A percentile compares a stretch with the other conserved stretches of the same genome.
These are phyloP conservation scores for Boletus huronensis DNA, from an alignment of 768 basidiomycete species.

Conservation along the genomic window DNA sequence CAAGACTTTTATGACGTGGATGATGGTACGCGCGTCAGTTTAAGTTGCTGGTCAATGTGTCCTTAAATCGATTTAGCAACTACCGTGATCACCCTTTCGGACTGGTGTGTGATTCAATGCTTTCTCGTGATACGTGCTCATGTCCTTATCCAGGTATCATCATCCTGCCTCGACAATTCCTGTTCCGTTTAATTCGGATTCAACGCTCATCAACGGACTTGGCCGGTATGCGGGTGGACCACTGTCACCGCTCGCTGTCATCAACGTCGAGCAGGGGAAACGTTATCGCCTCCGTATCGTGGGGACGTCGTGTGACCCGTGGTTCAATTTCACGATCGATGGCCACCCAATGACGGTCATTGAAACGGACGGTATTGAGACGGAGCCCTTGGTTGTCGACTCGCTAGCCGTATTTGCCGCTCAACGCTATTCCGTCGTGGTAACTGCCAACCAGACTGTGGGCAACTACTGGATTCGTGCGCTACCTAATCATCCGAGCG, in stretches of 20 bases:
- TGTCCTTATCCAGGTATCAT: slow-evolving; percentile 14
- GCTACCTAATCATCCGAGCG: slow-evolving; percentile 7
- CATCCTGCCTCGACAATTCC: slow-evolving; percentile 3
- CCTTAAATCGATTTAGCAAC: slow-evolving; percentile 15
- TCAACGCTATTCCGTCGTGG: slow-evolving; percentile 49
- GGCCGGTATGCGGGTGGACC: slow-evolving; percentile 38
- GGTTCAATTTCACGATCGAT: slow-evolving; percentile 44
- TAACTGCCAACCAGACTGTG: slow-evolving; percentile 30
- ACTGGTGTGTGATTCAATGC: slow-evolving; percentile 6
- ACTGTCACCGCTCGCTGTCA: slow-evolving; percentile 30
- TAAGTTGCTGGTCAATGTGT: neutral
- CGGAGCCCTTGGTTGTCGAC: slow-evolving; percentile 42
- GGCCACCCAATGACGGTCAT: slow-evolving; percentile 44
- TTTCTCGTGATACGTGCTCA: slow-evolving; percentile 28
- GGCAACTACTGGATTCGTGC: slow-evolving; percentile 43
- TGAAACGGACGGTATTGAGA: slow-evolving; percentile 35
- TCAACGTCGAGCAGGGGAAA: slow-evolving; percentile 31
- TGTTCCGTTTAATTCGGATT: slow-evolving; percentile 19
- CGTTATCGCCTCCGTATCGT: slow-evolving; percentile 39
- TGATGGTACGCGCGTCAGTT: slow-evolving; percentile 29
- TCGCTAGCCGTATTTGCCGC: slow-evolving; percentile 43
- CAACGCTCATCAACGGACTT: slow-evolving; percentile 38
- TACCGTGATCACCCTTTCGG: slow-evolving; percentile 43
- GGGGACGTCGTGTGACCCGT: slow-evolving; percentile 40
- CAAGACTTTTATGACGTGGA: slow-evolving; percentile 41